Evolutionary conservation across 345 rosid genomes (phyloP).

Genomic region (Dipteronia dyeriana): DNA sequence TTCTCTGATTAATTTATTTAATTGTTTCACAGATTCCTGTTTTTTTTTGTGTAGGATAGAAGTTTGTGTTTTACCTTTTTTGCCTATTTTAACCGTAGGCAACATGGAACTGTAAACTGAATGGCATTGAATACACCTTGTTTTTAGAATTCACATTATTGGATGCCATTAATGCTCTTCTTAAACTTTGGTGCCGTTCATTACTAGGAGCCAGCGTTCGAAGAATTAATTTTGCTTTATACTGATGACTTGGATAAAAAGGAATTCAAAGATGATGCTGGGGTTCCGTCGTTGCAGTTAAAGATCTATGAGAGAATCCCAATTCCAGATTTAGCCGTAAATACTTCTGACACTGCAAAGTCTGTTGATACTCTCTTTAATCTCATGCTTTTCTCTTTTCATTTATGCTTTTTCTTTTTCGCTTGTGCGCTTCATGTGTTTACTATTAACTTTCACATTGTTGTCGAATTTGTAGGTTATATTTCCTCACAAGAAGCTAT

Average conservation of each 20-base stretch:
- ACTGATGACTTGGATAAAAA: conserved; percentile 50
- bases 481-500: conserved; percentile 94
- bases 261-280: conserved; percentile 39
- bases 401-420: neutral
- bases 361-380: conserved; percentile 33
- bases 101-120: neutral
- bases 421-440: conserved; percentile 9
- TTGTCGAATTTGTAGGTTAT: conserved; percentile 59
- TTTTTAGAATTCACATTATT: conserved; percentile 5
- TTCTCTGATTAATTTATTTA: conserved; percentile 17
- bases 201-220: conserved; percentile 88
- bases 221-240: conserved; percentile 84
- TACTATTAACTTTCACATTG: conserved; percentile 23
- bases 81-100: neutral
- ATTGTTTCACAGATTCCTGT: conserved; percentile 7
- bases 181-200: conserved; percentile 29
- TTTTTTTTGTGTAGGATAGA: neutral
- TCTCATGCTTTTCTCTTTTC: conserved; percentile 6
- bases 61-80: conserved; percentile 12
- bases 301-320: conserved; percentile 89
- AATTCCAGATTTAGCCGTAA: conserved; percentile 94
- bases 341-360: conserved; percentile 33
- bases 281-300: conserved; percentile 63
- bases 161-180: conserved; percentile 11
- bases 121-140: neutral